Evolutionary conservation across 2,329 filamentous ascomycete genomes (phyloP), one percentile per base, ranked within the genome.

Genomic region (Mycogone perniciosa): DNA sequence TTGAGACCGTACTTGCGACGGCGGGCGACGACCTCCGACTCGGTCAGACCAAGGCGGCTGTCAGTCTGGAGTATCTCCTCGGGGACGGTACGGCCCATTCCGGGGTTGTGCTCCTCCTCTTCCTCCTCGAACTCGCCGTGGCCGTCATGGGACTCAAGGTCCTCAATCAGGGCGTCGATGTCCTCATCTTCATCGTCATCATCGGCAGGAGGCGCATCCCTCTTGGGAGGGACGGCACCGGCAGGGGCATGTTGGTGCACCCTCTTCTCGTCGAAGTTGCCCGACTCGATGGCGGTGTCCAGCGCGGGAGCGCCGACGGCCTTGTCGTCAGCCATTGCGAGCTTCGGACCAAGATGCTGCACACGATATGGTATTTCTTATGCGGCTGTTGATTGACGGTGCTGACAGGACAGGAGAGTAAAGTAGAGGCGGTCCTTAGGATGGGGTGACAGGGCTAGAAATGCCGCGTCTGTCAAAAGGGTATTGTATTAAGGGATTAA

Each of bases 131-230:
- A 74, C 48, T 79, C 20, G 20, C 20, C 77, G 59, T 84, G 81
- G 50, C 85, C 88, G 68, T 93, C 88, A 61, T 89, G 77, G 39
- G 85, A 89, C 72, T 93, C 86, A 59, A 95, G 84, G 62, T 93
- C 89, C 68, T 90, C 86, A 59, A 95, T 95, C 63, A 95, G 77
- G 63, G 84, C 82, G 65, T 95, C 88, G 59, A 95, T 89, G 67
- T 92, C 86, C 72, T 89, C 86, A 62, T 89, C 86, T 31, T 72
- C 67, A 42, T 88, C 86, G 26, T 90, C 85, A 44, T 88, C 85
- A 5, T 84, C 83, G 31, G 79, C 79, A 40, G 79, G 75, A 45
- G 63, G 66, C 62, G 72, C 74, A 53, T 64, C 61, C 62, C 71
- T 69, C 63, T 67, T 67, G 53, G 66, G 56, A 39, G 67, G 57